A percentile compares a stretch with the other conserved stretches of the same genome.
These are phyloP conservation scores for Neurospora pannonica DNA, from an alignment of 495 filamentous ascomycete species.

Conservation along the genomic window DNA sequence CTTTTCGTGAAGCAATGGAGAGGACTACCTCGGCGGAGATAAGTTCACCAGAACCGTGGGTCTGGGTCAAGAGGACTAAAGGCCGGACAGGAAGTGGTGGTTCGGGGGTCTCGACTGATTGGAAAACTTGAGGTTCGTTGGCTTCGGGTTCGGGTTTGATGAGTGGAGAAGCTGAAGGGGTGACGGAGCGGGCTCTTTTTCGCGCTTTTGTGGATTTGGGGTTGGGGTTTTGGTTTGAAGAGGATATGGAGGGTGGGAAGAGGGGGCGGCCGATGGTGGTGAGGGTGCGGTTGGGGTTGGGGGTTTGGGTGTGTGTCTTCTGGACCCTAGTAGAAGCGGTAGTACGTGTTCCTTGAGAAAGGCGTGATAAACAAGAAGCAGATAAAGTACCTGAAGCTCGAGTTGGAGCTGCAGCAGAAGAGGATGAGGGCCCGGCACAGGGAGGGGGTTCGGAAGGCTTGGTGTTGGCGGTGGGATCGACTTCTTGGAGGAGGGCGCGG, in stretches of 20 bases:
- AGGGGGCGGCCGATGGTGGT: too few relatives aligned
- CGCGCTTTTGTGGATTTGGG: too few relatives aligned
- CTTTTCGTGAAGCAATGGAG: neutral
- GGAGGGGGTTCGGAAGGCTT: neutral
- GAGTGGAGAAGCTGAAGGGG: too few relatives aligned
- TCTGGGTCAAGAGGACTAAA: neutral
- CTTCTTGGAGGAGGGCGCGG: neutral
- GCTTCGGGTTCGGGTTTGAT: neutral
- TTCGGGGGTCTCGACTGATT: neutral
- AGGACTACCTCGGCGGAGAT: neutral
- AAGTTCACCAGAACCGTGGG: too few relatives aligned
- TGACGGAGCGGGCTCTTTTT: neutral
- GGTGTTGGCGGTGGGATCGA: neutral
- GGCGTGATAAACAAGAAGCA: neutral
- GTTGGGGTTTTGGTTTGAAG: too few relatives aligned
- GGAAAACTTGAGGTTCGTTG: neutral
- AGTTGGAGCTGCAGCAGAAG: neutral
- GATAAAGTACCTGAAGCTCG: neutral
- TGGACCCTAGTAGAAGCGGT: neutral
- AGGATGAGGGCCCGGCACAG: neutral
- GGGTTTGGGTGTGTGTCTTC: neutral
- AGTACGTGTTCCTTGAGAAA: neutral
- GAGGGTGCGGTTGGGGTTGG: too few relatives aligned
- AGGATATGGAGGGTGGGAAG: too few relatives aligned
- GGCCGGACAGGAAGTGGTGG: neutral